Evolutionary conservation across 2,329 filamentous ascomycete species (phyloP), one percentile per base, ranked within the genome.

Genomic region (Nigrospora oryzae): DNA sequence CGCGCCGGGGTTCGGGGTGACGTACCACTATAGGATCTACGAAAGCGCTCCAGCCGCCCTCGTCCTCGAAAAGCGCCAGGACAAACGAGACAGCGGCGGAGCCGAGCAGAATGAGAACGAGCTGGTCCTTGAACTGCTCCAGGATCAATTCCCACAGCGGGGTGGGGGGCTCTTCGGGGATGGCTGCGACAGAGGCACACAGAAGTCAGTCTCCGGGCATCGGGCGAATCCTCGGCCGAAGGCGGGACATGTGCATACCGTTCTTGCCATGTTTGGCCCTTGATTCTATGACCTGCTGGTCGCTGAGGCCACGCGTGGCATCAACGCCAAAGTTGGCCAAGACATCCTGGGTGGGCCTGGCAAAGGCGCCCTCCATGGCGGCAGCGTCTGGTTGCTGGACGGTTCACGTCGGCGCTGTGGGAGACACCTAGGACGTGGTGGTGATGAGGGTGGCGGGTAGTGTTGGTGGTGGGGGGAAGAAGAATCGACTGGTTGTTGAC

Each of bases 101-200:
- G 44, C 82, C 93, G 41, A 98, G 79, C 17, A 98, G 76, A 56
- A 98, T 98, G 44, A 98, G 79, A 54, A 98, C 93, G 40, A 98
- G 81, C 67, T 98, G 93, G 63, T 98, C 93, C 69, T 98, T 96
- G 77, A 98, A 98, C 66, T 98, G 93, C 69, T 98, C 93, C 47
- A 98, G 77, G 45, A 98, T 88, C 51, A 98, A 83, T 68, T 97
- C 81, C 93, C 91, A 98, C 40, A 98, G 65, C 35, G 93, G 93
- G 31, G 93, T 98, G 3, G 93, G 89, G 44, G 93, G 93, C 53
- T 98, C 93, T 70, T 98, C 93, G 38, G 76, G 68, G 50, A 81
- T 81, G 40, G 75, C 77, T 81, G 49, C 7, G 7, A 28, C 23
- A 28, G 7, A 28, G 23, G 23, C 23, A 28, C 23, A 2, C 23